Conservation (phyloP, 768 basidiomycete species). For the Lactarius vividus region DNA sequence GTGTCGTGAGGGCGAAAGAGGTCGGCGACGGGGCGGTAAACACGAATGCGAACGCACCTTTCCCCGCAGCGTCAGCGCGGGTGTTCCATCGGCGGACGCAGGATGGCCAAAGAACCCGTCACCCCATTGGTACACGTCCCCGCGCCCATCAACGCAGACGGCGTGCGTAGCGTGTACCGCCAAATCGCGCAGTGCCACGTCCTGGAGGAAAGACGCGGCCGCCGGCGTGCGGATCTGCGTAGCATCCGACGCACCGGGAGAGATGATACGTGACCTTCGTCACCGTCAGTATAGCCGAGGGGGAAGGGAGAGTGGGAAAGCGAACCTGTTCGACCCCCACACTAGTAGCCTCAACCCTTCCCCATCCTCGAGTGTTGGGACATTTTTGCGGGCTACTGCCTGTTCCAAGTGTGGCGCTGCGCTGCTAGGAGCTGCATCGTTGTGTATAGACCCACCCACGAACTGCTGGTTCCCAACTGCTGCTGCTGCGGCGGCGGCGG, state of each 20-base stretch:
- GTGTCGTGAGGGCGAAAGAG: background rate
- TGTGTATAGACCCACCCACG: slow-evolving; percentile 32
- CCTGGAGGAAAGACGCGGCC: slow-evolving; percentile 56
- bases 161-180: slow-evolving; percentile 63
- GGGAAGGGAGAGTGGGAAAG: slow-evolving; percentile 4
- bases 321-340: slow-evolving; percentile 75
- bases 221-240: slow-evolving; percentile 50
- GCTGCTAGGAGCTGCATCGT: slow-evolving; percentile 34
- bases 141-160: slow-evolving; percentile 74
- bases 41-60: slow-evolving; percentile 46
- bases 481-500: slow-evolving; percentile 8
- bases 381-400: background rate
- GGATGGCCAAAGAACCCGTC: slow-evolving; percentile 50
- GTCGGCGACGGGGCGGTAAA: no score
- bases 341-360: slow-evolving; percentile 37
- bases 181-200: slow-evolving; percentile 70
- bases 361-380: slow-evolving; percentile 31
- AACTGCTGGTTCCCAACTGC: slow-evolving; percentile 16
- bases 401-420: slow-evolving; percentile 5
- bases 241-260: slow-evolving; percentile 38
- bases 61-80: slow-evolving; percentile 56
- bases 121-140: slow-evolving; percentile 87
- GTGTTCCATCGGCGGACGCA: slow-evolving; percentile 34
- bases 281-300: background rate
- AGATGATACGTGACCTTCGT: slow-evolving; percentile 46